Evolutionary conservation across 805 yeast species (phyloP).

Genomic region (Candida mattraensis): DNA sequence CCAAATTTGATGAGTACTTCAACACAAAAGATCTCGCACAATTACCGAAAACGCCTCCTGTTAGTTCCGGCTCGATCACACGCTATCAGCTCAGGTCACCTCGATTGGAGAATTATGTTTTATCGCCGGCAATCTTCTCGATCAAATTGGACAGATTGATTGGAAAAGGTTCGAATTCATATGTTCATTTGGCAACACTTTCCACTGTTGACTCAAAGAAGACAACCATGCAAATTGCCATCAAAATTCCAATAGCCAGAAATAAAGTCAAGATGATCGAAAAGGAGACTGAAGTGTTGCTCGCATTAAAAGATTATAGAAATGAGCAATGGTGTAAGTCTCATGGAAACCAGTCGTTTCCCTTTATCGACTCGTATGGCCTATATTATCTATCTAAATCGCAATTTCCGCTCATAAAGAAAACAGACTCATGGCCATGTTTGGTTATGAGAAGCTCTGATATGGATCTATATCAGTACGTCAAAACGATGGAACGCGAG

Average conservation of each 20-base stretch:
- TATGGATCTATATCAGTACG: conserved; percentile 26
- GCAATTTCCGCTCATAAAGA: conserved; percentile 26
- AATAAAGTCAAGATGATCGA: conserved; percentile 27
- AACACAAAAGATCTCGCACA: background rate
- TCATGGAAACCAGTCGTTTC: conserved; percentile 12
- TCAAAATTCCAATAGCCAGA: conserved; percentile 31
- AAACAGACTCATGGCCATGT: conserved; percentile 29
- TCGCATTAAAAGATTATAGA: conserved; percentile 21
- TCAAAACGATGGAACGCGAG: conserved; percentile 8
- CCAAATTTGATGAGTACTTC: conserved; percentile 1
- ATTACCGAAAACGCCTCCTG: background rate
- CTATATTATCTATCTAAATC: conserved; percentile 26
- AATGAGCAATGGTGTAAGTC: conserved; percentile 16
- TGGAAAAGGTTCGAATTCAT: conserved; percentile 33
- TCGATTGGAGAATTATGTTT: conserved; percentile 20
- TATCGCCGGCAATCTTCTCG: conserved; percentile 20
- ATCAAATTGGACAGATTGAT: conserved; percentile 19
- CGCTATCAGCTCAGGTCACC: conserved; percentile 18
- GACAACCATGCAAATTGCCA: conserved; percentile 20
- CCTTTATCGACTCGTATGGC: conserved; percentile 32
- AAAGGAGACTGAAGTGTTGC: conserved; percentile 27
- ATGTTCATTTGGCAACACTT: conserved; percentile 26
- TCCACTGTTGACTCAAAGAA: conserved; percentile 11
- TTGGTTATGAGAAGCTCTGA: conserved; percentile 31
- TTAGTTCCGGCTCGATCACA: background rate